These are phyloP conservation scores for Oryza rufipogon DNA, from an alignment of 176 grass and related monocot species.

Conservation along the genomic window DNA sequence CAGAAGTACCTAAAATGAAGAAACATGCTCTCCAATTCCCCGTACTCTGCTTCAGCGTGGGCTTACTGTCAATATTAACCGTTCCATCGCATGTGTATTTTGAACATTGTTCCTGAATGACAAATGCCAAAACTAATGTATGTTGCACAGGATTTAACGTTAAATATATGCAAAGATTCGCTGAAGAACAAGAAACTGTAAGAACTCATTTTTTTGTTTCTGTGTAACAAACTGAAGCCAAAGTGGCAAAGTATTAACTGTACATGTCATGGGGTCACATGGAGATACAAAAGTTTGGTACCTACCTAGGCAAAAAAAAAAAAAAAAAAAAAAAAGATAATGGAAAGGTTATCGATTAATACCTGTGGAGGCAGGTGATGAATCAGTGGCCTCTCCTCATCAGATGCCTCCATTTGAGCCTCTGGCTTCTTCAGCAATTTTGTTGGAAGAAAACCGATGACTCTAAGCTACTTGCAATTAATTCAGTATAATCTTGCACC, in stretches of 20 bases:
- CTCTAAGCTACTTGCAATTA: not conserved
- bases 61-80: not conserved
- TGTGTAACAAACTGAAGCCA: not conserved
- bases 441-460: not conserved
- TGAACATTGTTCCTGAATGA: conserved; percentile 14
- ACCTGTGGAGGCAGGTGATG: not conserved
- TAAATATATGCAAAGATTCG: not conserved
- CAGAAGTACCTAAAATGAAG: conserved; percentile 34
- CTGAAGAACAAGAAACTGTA: not conserved
- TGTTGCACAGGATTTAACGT: not conserved
- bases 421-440: too few relatives aligned
- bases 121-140: too few relatives aligned
- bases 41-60: conserved; percentile 6
- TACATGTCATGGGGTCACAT: too few relatives aligned
- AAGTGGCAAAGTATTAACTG: not conserved
- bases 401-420: conserved; percentile 8
- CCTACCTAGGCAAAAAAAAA: not conserved
- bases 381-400: conserved; percentile 37
- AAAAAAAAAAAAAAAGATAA: too few relatives aligned
- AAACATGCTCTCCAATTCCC: conserved; percentile 43
- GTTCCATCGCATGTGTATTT: conserved; percentile 14
- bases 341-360: not conserved
- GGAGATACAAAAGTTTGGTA: not conserved
- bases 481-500: not conserved
- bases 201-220: not conserved